Conservation (phyloP, 495 filamentous ascomycete genomes). For the Neurospora terricola region DNA sequence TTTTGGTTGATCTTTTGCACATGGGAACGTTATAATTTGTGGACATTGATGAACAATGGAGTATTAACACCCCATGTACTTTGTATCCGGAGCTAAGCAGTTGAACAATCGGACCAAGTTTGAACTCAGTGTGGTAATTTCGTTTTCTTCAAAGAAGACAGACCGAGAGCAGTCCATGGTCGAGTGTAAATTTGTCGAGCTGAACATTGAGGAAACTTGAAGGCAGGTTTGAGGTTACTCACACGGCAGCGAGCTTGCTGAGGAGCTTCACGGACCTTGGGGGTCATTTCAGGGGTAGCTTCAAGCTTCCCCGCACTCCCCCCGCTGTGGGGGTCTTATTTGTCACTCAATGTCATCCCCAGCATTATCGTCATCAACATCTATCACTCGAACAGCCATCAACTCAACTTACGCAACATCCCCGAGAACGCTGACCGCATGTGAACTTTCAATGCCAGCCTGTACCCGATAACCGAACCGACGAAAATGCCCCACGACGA, state of each 20-base stretch:
- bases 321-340: background rate
- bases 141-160: background rate
- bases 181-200: background rate
- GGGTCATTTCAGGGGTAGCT: background rate
- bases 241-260: background rate
- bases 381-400: background rate
- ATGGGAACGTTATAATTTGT: no score
- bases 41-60: no score
- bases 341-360: background rate
- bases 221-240: background rate
- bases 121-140: background rate
- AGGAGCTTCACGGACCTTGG: background rate
- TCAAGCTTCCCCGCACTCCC: background rate
- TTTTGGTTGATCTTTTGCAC: no score
- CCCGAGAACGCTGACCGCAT: background rate
- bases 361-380: background rate
- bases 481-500: constrained; percentile 5
- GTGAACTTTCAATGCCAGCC: background rate
- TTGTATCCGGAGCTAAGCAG: background rate
- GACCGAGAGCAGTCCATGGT: background rate
- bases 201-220: background rate
- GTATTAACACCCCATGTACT: background rate
- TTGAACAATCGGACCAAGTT: background rate
- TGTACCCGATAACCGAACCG: background rate
- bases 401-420: background rate